phyloP scores from a whole-genome alignment of 192 early-diverging fungal species.

The Linnemannia exigua region DNA sequence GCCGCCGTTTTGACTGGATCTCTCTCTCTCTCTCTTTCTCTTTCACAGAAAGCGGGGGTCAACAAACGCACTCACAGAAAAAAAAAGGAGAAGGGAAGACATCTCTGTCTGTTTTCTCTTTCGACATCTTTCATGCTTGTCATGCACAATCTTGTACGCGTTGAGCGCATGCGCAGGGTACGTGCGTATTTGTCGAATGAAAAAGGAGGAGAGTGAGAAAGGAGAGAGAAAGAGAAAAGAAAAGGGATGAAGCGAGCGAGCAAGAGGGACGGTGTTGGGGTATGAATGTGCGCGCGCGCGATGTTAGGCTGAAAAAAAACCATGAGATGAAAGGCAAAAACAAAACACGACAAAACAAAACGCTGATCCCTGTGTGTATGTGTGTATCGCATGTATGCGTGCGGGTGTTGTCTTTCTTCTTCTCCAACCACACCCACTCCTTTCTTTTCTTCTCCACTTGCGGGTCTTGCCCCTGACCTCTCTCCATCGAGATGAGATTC shows the following conservation, averaged over 20 bases:
- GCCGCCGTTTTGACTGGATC: too few species aligned
- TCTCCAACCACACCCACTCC: neutral
- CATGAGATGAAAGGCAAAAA: neutral
- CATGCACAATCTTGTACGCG: constrained; percentile 38
- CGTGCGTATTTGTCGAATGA: constrained; percentile 24
- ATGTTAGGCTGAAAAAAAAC: neutral
- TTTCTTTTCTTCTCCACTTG: neutral
- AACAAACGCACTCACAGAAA: neutral
- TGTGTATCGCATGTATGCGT: neutral
- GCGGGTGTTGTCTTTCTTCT: neutral
- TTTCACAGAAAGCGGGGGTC: neutral
- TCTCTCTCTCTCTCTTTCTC: neutral
- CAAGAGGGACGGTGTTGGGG: neutral
- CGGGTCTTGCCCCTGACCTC: neutral
- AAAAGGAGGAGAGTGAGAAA: neutral
- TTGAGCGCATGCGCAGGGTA: constrained; percentile 40
- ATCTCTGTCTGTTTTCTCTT: neutral
- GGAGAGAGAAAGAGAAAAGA: neutral
- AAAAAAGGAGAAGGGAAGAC: neutral
- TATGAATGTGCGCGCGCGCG: neutral
- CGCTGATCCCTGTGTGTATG: neutral
- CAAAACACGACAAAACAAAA: neutral
- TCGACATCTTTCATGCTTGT: constrained; percentile 10
- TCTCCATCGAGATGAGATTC: neutral
- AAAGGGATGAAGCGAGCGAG: neutral